Base-by-base conservation (phyloP, 768 basidiomycete species). In the Amanita pallidorosea region DNA sequence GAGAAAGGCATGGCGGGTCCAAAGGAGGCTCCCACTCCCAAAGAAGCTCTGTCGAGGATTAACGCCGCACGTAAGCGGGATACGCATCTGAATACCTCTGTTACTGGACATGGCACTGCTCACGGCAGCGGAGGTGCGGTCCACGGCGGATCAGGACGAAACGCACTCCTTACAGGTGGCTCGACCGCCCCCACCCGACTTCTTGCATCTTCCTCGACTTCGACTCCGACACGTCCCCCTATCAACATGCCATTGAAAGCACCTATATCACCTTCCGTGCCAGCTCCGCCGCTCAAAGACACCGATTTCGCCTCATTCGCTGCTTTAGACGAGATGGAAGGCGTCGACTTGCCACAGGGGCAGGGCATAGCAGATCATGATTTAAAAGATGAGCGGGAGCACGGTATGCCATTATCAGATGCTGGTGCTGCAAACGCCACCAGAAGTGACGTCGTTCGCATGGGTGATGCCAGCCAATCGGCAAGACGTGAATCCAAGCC, bases 261-360 rank as follows among this genome's bases (percentile, higher is more conserved):
- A 0, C 77, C 80, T 5, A 75, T 85, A 13, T 83, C 83, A 0
- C 85, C 86, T 3, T 85, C 85, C 2, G 85, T 84, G 2, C 86
- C 88, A 7, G 88, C 88, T 0, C 87, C 88, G 0, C 80, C 87
- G 0, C 70, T 88, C 52, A 79, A 82, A 55, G 81, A 85, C 58
- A 85, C 80, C 49, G 85, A 88, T 53, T 86, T 89, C 56, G 76
- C 80, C 0, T 76, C 80, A 0, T 85, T 85, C 52, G 77, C 77
- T 6, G 69, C 76, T 18, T 70, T 83, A n/a, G 84, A 86, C 51
- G 82, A 83, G 33, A 60, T 72, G 50, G 68, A 71, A 52, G 67
- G 62, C 36, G 71, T 75, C 47, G 69, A 72, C 52, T 67, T 74
- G 3, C 70, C 72, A 5, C 76, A 77, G 9, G 75, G 74, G 1